Evolutionary conservation across 768 basidiomycete genomes (phyloP), one percentile per base, ranked within the genome.

Genomic region (Trametes meyenii): DNA sequence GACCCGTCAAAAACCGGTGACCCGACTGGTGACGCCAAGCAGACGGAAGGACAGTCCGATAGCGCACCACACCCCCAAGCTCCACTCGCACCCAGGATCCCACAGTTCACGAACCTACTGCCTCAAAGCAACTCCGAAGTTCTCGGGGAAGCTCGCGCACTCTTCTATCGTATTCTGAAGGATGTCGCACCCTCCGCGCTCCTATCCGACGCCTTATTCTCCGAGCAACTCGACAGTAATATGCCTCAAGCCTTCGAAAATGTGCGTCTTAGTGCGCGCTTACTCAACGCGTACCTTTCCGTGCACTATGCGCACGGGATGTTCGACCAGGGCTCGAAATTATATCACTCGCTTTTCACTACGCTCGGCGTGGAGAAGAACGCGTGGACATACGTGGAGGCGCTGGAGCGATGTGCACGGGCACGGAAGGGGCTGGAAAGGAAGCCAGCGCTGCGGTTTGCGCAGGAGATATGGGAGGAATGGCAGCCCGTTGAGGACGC

Each of bases 221-320:
- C 54, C 6, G 58, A 56, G 17, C 59, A 29, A 21, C 29, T 29
- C 13, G 46, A 44, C 7, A 44, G 10, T 35, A 23, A 58, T 11
- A 71, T 72, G 42, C 81, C 78, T 2, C 44, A 52, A 12, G 53
- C 62, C 58, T 94, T 96, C 73, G 70, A 72, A 6, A 66, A 78
- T 55, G 90, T 95, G 36, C 50, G 72, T 6, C 68, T 89, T 52
- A 84, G 85, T 0, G 67, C 91, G 0, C 79, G 82, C 1, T 81
- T 97, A 6, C 67, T 95, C 64, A 92, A 89, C 66, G 84, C 94
- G 2, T 98, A 92, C 70, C 76, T 97, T 51, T 85, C 89, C 13
- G 89, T 95, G 0, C 83, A 87, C 70, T 89, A 89, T 67, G 71
- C 74, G 2, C 88, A 89, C 64, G 73, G 79, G 4, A 69, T 74